Conservation (phyloP, 257 asterid species). For the Oldenlandia corymbosa region DNA sequence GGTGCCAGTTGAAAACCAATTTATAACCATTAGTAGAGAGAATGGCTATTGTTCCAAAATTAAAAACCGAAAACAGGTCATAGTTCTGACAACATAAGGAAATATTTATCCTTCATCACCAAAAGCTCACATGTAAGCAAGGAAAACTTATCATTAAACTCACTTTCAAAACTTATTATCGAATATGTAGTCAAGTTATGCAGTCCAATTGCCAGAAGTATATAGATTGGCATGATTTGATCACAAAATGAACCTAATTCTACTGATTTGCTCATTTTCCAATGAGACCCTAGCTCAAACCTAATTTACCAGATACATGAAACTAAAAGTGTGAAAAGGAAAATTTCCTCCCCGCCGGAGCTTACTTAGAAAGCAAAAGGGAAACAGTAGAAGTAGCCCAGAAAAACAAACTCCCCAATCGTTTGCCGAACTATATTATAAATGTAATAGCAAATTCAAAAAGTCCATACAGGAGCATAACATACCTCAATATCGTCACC, state of each 20-base stretch:
- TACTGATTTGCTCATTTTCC: not conserved
- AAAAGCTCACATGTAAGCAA: not conserved
- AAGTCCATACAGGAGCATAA: constrained; percentile 8
- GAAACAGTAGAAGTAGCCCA: not conserved
- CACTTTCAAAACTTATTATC: not conserved
- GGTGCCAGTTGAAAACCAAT: not conserved
- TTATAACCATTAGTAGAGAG: not conserved
- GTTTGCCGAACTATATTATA: not conserved
- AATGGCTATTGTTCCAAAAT: not conserved
- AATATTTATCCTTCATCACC: not conserved
- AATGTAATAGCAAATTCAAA: not conserved
- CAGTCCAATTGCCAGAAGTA: not conserved
- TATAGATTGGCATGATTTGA: no score
- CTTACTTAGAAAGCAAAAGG: not conserved
- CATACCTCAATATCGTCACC: constrained; percentile 76
- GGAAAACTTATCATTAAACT: not conserved
- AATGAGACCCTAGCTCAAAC: not conserved
- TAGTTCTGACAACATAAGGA: no score
- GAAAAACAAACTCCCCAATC: not conserved
- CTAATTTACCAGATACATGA: not conserved
- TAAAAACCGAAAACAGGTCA: not conserved
- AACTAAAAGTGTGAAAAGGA: not conserved
- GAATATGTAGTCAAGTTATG: not conserved
- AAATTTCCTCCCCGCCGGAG: not conserved
- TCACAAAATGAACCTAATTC: not conserved